Evolutionary conservation across 169 alveolate species (phyloP).

Genomic region (Babesia sp.): DNA sequence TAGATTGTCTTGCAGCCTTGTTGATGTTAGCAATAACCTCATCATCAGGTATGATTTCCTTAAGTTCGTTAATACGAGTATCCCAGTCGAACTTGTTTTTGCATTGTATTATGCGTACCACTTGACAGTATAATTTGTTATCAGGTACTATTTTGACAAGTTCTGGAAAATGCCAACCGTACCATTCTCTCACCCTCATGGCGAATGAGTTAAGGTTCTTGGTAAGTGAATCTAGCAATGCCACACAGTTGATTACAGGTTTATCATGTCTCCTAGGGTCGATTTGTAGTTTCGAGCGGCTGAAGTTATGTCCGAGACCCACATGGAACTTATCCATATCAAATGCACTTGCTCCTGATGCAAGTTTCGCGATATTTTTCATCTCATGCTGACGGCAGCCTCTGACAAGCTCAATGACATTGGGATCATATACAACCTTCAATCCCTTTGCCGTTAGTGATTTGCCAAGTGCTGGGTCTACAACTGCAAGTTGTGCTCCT

Average conservation of each 20-base stretch:
- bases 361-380: slow-evolving; percentile 66
- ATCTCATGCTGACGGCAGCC: slow-evolving; percentile 85
- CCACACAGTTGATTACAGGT: slow-evolving; percentile 95
- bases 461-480: slow-evolving; percentile 81
- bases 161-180: slow-evolving; percentile 99
- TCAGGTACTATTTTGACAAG: slow-evolving; percentile 94
- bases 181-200: slow-evolving; percentile 98
- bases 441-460: slow-evolving; percentile 78
- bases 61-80: slow-evolving; percentile 66
- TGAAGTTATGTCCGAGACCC: slow-evolving; percentile 93
- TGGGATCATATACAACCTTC: slow-evolving; percentile 77
- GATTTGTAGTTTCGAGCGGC: slow-evolving; percentile 90
- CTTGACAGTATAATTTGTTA: slow-evolving; percentile 89
- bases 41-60: slow-evolving; percentile 86
- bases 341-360: slow-evolving; percentile 66
- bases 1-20: slow-evolving; percentile 88
- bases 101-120: slow-evolving; percentile 82
- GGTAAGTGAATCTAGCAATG: slow-evolving; percentile 93
- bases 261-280: slow-evolving; percentile 97
- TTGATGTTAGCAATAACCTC: slow-evolving; percentile 87
- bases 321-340: slow-evolving; percentile 88
- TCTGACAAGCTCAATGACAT: slow-evolving; percentile 83
- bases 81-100: slow-evolving; percentile 78
- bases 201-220: slow-evolving; percentile 93
- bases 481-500: slow-evolving; percentile 80